Evolutionary conservation across 257 asterid genomes (phyloP), one percentile per base, ranked within the genome.

Genomic region (Solanum chilense): DNA sequence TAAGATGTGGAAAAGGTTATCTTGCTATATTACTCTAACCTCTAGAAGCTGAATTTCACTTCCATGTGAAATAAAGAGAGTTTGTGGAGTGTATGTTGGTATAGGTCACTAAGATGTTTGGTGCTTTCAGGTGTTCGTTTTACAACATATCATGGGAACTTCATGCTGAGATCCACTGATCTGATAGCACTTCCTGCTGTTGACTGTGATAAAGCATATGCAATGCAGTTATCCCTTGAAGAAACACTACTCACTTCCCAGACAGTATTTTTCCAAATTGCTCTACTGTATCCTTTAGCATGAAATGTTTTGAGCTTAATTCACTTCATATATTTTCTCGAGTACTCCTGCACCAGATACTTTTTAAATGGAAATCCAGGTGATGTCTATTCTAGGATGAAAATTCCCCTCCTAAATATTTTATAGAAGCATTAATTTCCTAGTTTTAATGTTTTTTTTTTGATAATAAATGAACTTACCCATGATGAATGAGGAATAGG

Each of bases 121-220:
- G 47, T 90, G 62, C 70, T 87, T 91, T 85, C 89, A 97, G 99
- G 99, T 80, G 97, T 96, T 87, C 99, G 99, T 45, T 97, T 97
- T 91, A 92, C 98, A 85, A 94, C 99, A 86, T 97, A 94, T 91
- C 99, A 97, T 90, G 99, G 99, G 81, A 96, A 97, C 89, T 96
- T 97, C 89, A 97, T 97, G 99, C 92, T 97, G 86, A 92, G 99
- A 88, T 97, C 99, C 88, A 94, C 99, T 33, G 99, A 97, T 93
- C 91, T 97, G 85, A 88, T 97, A 88, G 98, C 99, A 49, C 99
- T 97, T 90, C 99, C 99, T 77, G 99, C 98, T 90, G 98, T 94
- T 73, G 99, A 97, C 92, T 97, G 99, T 88, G 99, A 97, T 89
- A 97, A 97, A 92, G 99, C 99, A 82, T 97, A 95, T 91, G 99